A percentile compares a stretch with the other conserved stretches of the same genome.
phyloP scores from a whole-genome alignment of 2,329 filamentous ascomycete genomes.

The Xylariales sp. region DNA sequence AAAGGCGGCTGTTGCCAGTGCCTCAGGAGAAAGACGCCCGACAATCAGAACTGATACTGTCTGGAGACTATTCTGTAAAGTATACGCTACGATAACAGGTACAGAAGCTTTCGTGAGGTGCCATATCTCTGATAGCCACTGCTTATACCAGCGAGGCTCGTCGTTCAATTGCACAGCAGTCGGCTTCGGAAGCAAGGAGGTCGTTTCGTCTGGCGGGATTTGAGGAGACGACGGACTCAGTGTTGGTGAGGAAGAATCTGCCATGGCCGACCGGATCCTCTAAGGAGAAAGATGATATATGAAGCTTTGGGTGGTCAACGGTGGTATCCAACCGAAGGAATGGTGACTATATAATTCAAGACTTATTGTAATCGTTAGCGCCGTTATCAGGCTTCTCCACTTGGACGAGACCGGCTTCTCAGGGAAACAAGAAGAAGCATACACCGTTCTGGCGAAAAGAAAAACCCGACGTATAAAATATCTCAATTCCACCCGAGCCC shows the following conservation, averaged over 20 bases:
- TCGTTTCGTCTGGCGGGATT: conserved; percentile 1
- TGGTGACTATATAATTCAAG: no score
- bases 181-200: conserved; percentile 3
- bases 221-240: conserved; percentile 2
- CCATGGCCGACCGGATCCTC: background rate
- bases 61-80: conserved; percentile 79
- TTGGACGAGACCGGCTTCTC: no score
- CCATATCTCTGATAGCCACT: conserved; percentile 56
- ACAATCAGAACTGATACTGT: conserved; percentile 78
- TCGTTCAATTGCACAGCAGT: background rate
- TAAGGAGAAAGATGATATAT: background rate
- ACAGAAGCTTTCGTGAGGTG: conserved; percentile 64
- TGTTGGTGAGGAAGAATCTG: conserved; percentile 1
- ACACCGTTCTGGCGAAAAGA: background rate
- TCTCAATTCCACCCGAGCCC: background rate
- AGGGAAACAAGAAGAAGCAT: no score
- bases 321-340: no score
- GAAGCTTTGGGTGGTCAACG: background rate
- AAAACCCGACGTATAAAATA: background rate
- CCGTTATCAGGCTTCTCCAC: no score
- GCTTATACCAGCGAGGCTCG: conserved; percentile 1
- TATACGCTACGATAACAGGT: conserved; percentile 80
- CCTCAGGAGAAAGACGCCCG: conserved; percentile 72
- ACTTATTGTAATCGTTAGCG: no score
- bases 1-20: conserved; percentile 77